Evolutionary conservation across 208 protist genomes (phyloP).

Genomic region (Crithidia bombi): DNA sequence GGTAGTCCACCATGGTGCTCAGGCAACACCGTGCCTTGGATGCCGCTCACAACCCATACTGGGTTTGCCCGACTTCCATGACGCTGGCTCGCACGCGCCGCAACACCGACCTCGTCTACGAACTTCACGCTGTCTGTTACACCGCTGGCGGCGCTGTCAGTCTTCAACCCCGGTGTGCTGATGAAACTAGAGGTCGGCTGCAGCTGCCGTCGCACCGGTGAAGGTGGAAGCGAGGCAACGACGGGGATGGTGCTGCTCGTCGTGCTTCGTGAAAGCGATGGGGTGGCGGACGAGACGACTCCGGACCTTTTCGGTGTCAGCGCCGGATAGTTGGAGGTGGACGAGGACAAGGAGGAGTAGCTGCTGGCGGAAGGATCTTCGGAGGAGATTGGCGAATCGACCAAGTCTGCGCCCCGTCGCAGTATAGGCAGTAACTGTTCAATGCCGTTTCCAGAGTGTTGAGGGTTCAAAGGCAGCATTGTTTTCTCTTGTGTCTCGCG

Average conservation of each 20-base stretch:
- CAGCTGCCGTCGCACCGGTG: neutral
- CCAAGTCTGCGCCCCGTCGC: neutral
- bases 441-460: neutral
- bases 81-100: neutral
- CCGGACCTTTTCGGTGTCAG: neutral
- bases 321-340: neutral
- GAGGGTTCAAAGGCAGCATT: neutral
- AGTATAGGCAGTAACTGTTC: neutral
- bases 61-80: neutral
- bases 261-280: neutral
- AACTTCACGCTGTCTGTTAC: conserved; percentile 16
- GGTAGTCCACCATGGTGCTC: conserved; percentile 76
- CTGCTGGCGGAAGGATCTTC: neutral
- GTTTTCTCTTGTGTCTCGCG: too few species aligned
- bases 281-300: neutral
- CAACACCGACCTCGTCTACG: neutral
- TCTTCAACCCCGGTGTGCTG: neutral
- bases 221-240: neutral
- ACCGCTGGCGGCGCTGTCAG: too few species aligned
- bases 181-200: conserved; percentile 11
- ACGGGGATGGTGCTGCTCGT: neutral
- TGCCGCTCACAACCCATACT: conserved; percentile 36
- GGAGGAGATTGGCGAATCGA: neutral
- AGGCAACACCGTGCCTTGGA: conserved; percentile 65
- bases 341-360: neutral